phyloP scores from a whole-genome alignment of 805 yeast species.

The Komagataella kurtzmanii region DNA sequence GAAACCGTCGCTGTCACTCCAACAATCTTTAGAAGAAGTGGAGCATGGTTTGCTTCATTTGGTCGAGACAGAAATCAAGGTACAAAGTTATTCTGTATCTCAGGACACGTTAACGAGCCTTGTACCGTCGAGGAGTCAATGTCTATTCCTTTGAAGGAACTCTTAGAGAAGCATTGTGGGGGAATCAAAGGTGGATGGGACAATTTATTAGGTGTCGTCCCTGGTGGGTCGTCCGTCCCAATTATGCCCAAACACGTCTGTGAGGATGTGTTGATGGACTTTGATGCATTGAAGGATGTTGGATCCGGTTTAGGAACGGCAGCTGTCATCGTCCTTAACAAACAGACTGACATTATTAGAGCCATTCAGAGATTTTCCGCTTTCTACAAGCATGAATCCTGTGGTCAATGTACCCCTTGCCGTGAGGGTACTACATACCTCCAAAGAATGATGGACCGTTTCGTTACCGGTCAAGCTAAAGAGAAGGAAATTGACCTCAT shows the following conservation, averaged over 20 bases:
- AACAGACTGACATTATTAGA: constrained; percentile 70
- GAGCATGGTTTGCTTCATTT: constrained; percentile 72
- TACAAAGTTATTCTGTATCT: constrained; percentile 72
- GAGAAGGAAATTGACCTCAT: constrained; percentile 77
- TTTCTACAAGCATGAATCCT: constrained; percentile 84
- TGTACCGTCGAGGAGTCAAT: constrained; percentile 91
- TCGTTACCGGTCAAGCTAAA: constrained; percentile 66
- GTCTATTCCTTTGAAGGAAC: constrained; percentile 77
- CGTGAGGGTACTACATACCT: constrained; percentile 90
- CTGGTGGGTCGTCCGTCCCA: constrained; percentile 87
- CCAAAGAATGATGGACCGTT: constrained; percentile 72
- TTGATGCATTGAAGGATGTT: constrained; percentile 71
- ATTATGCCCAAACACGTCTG: constrained; percentile 57
- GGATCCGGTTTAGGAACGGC: constrained; percentile 90
- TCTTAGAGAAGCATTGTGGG: constrained; percentile 81
- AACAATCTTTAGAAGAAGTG: constrained; percentile 80
- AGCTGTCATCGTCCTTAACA: constrained; percentile 85
- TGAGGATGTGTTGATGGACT: constrained; percentile 71
- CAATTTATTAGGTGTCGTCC: constrained; percentile 74
- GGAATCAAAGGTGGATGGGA: constrained; percentile 93
- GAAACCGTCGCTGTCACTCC: constrained; percentile 89
- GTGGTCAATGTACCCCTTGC: constrained; percentile 93
- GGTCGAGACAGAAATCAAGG: constrained; percentile 83
- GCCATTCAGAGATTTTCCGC: constrained; percentile 79
- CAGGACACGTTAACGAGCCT: constrained; percentile 87